Conservation (phyloP, 2,329 filamentous ascomycete species). For the Diaporthe citrichinensis region DNA sequence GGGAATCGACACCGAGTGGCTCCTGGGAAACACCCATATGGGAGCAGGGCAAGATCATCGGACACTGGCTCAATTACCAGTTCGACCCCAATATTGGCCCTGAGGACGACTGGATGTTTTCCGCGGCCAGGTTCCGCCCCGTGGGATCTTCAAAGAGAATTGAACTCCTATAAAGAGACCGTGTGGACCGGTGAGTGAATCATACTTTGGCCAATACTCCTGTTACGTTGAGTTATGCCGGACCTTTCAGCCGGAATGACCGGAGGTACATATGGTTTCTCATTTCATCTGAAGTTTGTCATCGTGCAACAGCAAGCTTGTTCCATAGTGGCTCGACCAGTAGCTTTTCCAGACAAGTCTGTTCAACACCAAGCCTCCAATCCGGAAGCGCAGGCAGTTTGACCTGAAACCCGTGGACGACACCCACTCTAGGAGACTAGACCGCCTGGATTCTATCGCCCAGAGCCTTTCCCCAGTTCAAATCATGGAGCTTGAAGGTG, state of each 20-base stretch:
- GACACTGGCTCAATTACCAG: constrained; percentile 17
- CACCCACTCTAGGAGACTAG: background rate
- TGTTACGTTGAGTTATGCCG: too few relatives aligned
- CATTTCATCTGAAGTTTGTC: background rate
- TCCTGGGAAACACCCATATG: constrained; percentile 8
- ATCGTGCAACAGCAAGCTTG: constrained; percentile 40
- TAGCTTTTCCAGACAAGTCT: constrained; percentile 47
- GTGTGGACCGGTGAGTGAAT: background rate
- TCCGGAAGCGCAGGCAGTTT: background rate
- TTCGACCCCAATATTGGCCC: constrained; percentile 7
- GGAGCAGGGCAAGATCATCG: constrained; percentile 13
- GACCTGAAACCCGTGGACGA: constrained; percentile 2
- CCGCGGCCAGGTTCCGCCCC: background rate
- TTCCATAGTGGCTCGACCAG: constrained; percentile 49
- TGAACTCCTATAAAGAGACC: background rate
- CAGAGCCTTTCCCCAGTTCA: background rate
- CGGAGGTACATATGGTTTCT: background rate
- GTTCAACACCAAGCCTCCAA: constrained; percentile 46
- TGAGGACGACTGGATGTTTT: constrained; percentile 27
- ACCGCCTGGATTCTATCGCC: background rate
- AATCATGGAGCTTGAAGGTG: background rate
- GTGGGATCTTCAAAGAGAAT: background rate
- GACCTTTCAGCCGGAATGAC: background rate
- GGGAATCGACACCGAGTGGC: background rate
- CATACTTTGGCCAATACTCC: background rate